Base-by-base conservation (phyloP, 768 basidiomycete genomes). In the Serendipita sp. region DNA sequence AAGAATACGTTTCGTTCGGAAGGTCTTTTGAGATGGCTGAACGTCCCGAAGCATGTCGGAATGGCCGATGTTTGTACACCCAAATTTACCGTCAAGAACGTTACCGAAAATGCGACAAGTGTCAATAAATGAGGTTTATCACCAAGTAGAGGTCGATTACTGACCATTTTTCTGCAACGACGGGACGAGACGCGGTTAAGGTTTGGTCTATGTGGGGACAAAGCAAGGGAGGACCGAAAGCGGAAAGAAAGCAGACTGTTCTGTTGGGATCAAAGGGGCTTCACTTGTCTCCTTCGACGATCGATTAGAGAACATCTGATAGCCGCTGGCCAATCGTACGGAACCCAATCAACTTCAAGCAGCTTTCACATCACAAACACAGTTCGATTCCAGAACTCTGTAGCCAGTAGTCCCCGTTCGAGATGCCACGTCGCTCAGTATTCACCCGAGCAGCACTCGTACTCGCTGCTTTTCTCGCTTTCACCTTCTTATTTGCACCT, bases 21-120 rank as follows among this genome's bases (percentile, higher is more conserved):
- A 97, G 65, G 91, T 83, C 80, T 99, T 99, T 86, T 97, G 91
- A 74, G 95, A 97, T 77, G 95, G 95, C 95, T 97, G 75, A 16
- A 67, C 18, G 46, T 53, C 52, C 2, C 43, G 64, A 66, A 15
- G 36, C 13, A 34, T n/a, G 48, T 10, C 48, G 31, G 13, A 5
- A 40, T 13, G 13, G 13, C 5, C 13, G 5, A 5, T 13, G 40
- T 40, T 40, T 40, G 13, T 23, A 13, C 40, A 40, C 5, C 40
- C 40, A 5, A 40, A 40, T 13, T 13, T n/a, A 31, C 6, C 31
- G 18, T 23, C 23, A 23, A 53, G 52, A 31, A 27, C 29, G 52
- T 16, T 15, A 11, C 52, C 16, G 13, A 53, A 27, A 53, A 11
- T 27, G 15, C 52, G 31, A 53, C 16, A 53, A 27, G 31, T 11